Conservation (phyloP, 169 alveolate genomes). For the Theileria orientalis region DNA sequence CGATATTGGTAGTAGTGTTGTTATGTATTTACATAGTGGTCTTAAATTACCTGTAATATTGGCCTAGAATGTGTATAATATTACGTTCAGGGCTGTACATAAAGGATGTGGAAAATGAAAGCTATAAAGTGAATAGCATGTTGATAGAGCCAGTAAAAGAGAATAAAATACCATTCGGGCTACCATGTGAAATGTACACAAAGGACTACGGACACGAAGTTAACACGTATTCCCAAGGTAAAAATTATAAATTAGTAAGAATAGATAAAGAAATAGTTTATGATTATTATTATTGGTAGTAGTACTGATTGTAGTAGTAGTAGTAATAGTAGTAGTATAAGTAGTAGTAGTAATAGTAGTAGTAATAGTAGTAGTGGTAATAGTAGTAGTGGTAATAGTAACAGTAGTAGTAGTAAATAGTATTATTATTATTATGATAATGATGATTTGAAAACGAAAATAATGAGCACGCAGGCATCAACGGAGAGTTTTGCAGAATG, state of each 20-base stretch:
- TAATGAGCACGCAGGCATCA: conserved; percentile 16
- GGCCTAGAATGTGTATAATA: too few species aligned
- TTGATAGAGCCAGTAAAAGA: background rate
- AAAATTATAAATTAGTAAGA: background rate
- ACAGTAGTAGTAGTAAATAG: background rate
- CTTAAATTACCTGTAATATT: too few species aligned
- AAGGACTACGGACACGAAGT: background rate
- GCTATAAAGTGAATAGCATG: background rate
- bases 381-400: too few species aligned
- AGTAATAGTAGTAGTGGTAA: too few species aligned
- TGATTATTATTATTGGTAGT: too few species aligned
- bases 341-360: too few species aligned
- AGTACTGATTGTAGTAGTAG: too few species aligned
- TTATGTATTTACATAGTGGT: too few species aligned
- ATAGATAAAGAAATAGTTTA: too few species aligned
- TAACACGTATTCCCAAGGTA: background rate
- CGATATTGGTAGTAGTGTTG: background rate
- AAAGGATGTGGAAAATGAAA: background rate
- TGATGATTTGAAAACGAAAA: background rate
- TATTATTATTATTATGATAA: too few species aligned
- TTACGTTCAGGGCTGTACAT: too few species aligned
- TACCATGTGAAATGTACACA: background rate
- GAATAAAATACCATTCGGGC: background rate
- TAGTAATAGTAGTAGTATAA: too few species aligned
- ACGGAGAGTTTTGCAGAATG: conserved; percentile 37